Evolutionary conservation across 208 protist species (phyloP).

Genomic region (Borovskyia barvae): DNA sequence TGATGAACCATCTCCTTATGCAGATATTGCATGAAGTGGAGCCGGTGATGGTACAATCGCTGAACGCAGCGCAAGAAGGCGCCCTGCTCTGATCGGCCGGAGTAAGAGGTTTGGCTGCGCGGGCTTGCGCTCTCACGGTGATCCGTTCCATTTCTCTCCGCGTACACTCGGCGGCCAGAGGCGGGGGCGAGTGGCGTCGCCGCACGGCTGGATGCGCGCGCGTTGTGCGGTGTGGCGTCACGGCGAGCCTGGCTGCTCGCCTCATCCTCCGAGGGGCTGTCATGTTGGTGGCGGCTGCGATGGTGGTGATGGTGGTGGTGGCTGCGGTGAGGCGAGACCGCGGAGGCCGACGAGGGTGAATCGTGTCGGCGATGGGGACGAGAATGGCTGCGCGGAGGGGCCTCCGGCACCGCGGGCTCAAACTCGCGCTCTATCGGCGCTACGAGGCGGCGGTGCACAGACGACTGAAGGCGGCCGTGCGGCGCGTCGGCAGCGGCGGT

Average conservation of each 20-base stretch:
- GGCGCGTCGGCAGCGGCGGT: neutral
- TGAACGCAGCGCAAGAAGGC: constrained; percentile 55
- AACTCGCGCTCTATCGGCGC: constrained; percentile 37
- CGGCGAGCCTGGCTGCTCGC: neutral
- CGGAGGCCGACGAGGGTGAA: neutral
- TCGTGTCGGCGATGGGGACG: constrained; percentile 9
- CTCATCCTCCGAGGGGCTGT: neutral
- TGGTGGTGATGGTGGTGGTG: neutral
- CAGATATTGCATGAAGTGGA: constrained; percentile 83
- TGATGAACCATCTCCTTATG: constrained; percentile 86
- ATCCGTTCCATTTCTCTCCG: constrained; percentile 5
- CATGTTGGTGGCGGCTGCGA: neutral
- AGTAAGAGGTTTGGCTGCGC: constrained; percentile 23
- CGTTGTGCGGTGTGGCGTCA: neutral
- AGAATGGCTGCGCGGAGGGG: constrained; percentile 2
- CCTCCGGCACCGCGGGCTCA: neutral
- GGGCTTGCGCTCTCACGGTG: constrained; percentile 30
- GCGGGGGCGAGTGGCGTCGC: no score
- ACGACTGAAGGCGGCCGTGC: neutral
- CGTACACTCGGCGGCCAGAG: constrained; percentile 8
- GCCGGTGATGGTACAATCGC: constrained; percentile 77
- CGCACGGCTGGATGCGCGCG: no score
- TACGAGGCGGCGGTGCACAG: constrained; percentile 10
- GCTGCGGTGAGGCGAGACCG: constrained; percentile 1
- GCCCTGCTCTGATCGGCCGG: constrained; percentile 34